Evolutionary conservation across 305 asterid species (phyloP).

Genomic region (Plantago lanceolata): DNA sequence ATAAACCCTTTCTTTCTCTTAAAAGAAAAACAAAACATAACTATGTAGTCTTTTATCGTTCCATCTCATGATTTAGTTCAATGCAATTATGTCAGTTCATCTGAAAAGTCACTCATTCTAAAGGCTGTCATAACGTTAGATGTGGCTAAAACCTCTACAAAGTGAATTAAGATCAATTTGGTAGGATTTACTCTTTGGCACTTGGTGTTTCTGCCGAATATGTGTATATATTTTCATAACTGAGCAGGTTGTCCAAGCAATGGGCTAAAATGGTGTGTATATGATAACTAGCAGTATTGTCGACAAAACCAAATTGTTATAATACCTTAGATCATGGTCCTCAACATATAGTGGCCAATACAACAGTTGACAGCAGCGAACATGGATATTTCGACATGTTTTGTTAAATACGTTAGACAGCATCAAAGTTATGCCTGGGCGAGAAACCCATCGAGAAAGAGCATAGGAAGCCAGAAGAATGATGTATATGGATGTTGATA

Average conservation of each 20-base stretch:
- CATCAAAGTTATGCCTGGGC: conserved; percentile 27
- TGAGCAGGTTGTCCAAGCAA: background rate
- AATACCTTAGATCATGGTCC: conserved; percentile 63
- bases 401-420: conserved; percentile 47
- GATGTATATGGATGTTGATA: conserved; percentile 51
- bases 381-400: conserved; percentile 51
- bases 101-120: background rate
- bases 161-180: background rate
- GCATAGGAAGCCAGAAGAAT: conserved; percentile 53
- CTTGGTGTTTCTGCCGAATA: background rate
- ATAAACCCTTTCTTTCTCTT: too few species aligned
- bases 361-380: conserved; percentile 68
- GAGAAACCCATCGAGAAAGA: conserved; percentile 42
- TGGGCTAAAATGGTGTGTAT: background rate
- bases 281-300: conserved; percentile 4
- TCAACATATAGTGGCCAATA: conserved; percentile 83
- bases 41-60: background rate
- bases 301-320: conserved; percentile 19
- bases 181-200: background rate
- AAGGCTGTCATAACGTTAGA: conserved; percentile 1
- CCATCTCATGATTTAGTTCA: background rate
- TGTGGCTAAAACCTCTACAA: background rate
- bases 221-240: conserved; percentile 3
- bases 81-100: background rate
- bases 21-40: too few species aligned